phyloP scores from a whole-genome alignment of 164 flowering plant species.

The Aristolochia fimbriata region DNA sequence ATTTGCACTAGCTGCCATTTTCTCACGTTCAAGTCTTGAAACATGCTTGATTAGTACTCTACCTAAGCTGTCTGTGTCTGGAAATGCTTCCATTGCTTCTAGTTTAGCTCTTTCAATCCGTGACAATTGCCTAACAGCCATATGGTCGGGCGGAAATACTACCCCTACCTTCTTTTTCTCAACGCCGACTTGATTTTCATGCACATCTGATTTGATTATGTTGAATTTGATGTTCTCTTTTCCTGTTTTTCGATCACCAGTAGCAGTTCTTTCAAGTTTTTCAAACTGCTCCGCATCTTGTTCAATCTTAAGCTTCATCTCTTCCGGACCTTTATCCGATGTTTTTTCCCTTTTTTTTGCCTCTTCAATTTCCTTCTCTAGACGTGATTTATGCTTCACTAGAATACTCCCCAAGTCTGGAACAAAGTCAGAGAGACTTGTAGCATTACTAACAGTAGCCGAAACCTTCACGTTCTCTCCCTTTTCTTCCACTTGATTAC shows the following conservation, averaged over 20 bases:
- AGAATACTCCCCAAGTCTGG: constrained; percentile 53
- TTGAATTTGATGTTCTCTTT: constrained; percentile 57
- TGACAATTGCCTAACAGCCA: constrained; percentile 10
- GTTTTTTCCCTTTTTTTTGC: constrained; percentile 24
- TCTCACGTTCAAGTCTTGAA: constrained; percentile 54
- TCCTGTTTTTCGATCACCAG: constrained; percentile 10
- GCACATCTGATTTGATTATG: not conserved
- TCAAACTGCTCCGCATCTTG: not conserved
- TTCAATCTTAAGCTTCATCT: not conserved
- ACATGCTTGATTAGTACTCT: constrained; percentile 57
- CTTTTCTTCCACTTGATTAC: constrained; percentile 17
- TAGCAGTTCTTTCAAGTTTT: not conserved
- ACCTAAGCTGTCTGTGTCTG: constrained; percentile 42
- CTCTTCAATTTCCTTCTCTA: constrained; percentile 53
- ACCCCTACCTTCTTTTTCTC: not conserved
- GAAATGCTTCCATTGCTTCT: constrained; percentile 16
- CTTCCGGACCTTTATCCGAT: constrained; percentile 6
- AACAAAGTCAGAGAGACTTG: constrained; percentile 38
- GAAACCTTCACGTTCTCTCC: constrained; percentile 7
- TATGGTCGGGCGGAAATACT: not conserved
- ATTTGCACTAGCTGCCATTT: constrained; percentile 3
- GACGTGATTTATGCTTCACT: constrained; percentile 48
- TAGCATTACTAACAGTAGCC: constrained; percentile 2
- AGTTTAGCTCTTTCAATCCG: constrained; percentile 15
- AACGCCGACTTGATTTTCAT: not conserved